These are phyloP conservation scores for Fusarium subglutinans DNA, from an alignment of 2,329 filamentous ascomycete genomes.

Conservation along the genomic window DNA sequence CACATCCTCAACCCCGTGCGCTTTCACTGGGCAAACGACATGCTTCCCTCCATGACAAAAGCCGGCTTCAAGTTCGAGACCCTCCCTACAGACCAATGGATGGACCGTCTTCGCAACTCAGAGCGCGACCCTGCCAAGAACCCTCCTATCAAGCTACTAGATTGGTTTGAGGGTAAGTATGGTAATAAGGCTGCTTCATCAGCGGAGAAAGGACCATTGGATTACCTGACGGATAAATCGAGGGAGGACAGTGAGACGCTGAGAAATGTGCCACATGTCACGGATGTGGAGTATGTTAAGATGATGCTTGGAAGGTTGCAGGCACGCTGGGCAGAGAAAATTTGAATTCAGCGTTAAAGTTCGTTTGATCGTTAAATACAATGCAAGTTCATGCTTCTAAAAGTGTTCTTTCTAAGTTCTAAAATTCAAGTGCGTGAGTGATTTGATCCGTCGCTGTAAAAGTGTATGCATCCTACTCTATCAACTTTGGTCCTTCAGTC, in stretches of 20 bases:
- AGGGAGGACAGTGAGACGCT: conserved; percentile 28
- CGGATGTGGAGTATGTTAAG: conserved; percentile 17
- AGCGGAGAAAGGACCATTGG: conserved; percentile 10
- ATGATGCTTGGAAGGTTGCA: conserved; percentile 24
- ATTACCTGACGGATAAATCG: conserved; percentile 26
- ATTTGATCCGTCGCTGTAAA: neutral
- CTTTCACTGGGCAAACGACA: conserved; percentile 60
- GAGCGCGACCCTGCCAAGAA: conserved; percentile 57
- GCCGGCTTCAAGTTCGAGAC: conserved; percentile 57
- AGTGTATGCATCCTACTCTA: neutral
- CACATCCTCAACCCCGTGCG: conserved; percentile 31
- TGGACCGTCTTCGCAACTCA: conserved; percentile 53
- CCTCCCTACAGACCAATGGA: conserved; percentile 56
- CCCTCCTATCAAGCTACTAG: conserved; percentile 61
- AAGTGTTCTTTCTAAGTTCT: neutral
- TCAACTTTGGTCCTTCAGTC: neutral
- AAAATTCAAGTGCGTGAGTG: neutral
- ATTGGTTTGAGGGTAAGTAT: conserved; percentile 56
- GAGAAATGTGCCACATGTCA: conserved; percentile 30
- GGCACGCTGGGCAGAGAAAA: neutral
- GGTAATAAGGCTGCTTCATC: conserved; percentile 22
- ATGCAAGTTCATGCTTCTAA: neutral
- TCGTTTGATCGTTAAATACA: neutral
- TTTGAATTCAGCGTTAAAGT: neutral
- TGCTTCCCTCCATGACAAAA: conserved; percentile 58